Evolutionary conservation across 768 basidiomycete genomes (phyloP).

Genomic region (Suillus cothurnatus): DNA sequence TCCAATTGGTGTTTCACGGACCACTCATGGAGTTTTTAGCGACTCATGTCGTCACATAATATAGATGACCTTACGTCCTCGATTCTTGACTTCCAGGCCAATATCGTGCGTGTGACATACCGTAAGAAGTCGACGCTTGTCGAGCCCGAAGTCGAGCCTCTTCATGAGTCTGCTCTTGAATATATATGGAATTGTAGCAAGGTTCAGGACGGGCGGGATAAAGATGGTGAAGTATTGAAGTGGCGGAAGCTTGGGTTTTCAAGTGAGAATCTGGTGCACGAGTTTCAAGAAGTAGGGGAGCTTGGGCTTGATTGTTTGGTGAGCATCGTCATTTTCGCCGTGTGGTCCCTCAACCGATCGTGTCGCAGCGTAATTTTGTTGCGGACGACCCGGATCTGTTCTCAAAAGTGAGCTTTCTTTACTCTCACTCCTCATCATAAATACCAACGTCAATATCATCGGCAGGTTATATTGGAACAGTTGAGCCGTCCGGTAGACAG

Average conservation of each 20-base stretch:
- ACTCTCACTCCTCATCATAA: background rate
- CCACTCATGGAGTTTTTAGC: slow-evolving; percentile 42
- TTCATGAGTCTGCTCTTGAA: slow-evolving; percentile 57
- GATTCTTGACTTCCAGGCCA: slow-evolving; percentile 87
- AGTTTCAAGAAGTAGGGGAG: slow-evolving; percentile 78
- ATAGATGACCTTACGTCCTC: slow-evolving; percentile 82
- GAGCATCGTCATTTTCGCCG: slow-evolving; percentile 23
- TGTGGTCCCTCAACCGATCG: background rate
- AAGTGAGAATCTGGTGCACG: slow-evolving; percentile 70
- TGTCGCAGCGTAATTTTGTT: slow-evolving; percentile 63
- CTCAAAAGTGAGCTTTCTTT: slow-evolving; percentile 53
- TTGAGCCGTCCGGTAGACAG: slow-evolving; percentile 70
- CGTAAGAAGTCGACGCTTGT: slow-evolving; percentile 81
- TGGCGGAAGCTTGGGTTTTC: slow-evolving; percentile 83
- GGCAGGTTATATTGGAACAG: slow-evolving; percentile 80
- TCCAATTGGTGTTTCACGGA: slow-evolving; percentile 4
- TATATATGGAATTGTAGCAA: slow-evolving; percentile 71
- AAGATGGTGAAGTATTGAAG: slow-evolving; percentile 52
- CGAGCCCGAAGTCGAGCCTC: slow-evolving; percentile 62
- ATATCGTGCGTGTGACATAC: slow-evolving; percentile 76
- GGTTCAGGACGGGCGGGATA: slow-evolving; percentile 53
- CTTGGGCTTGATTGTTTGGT: slow-evolving; percentile 85
- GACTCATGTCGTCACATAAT: slow-evolving; percentile 81
- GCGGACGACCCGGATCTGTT: slow-evolving; percentile 71
- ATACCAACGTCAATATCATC: slow-evolving; percentile 13